A percentile compares a stretch with the other conserved stretches of the same genome.
Conservation (phyloP, 2,329 filamentous ascomycete species). For the Zymoseptoria tritici region DNA sequence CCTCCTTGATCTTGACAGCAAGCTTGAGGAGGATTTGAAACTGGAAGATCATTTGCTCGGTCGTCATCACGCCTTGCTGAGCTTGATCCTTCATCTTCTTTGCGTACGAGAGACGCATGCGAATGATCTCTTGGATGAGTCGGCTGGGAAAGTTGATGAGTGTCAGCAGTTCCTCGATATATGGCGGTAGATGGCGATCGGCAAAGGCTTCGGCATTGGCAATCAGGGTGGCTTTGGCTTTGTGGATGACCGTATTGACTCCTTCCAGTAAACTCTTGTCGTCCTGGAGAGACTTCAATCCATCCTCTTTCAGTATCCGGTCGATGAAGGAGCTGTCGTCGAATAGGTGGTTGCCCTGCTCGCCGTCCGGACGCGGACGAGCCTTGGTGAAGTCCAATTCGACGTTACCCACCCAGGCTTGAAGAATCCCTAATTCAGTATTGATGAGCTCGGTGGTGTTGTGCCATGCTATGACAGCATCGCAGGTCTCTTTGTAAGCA, state of each 20-base stretch:
- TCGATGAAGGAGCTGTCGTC: constrained; percentile 94
- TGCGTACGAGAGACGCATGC: constrained; percentile 81
- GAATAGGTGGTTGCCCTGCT: constrained; percentile 61
- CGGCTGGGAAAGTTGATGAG: constrained; percentile 96
- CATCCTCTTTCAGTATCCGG: constrained; percentile 89
- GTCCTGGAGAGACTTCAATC: constrained; percentile 82
- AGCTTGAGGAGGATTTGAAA: constrained; percentile 90
- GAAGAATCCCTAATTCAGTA: constrained; percentile 81
- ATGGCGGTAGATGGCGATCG: constrained; percentile 84
- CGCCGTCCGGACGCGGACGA: constrained; percentile 55
- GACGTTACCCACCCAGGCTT: constrained; percentile 94
- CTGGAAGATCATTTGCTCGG: constrained; percentile 95
- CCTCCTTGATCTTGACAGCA: constrained; percentile 84
- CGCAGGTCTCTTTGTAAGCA: constrained; percentile 72
- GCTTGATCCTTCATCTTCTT: constrained; percentile 93
- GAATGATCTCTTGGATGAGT: constrained; percentile 93
- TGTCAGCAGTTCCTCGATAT: constrained; percentile 91
- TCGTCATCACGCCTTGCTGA: constrained; percentile 85
- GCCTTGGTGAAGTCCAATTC: constrained; percentile 83
- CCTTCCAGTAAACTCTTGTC: constrained; percentile 75
- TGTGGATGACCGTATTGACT: constrained; percentile 79
- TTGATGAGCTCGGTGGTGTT: constrained; percentile 96
- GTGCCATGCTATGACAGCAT: constrained; percentile 90
- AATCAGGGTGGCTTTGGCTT: constrained; percentile 88
- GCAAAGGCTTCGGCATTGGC: constrained; percentile 76